phyloP scores from a whole-genome alignment of 2,329 filamentous ascomycete genomes.

The Aspergillus pseudonomiae region DNA sequence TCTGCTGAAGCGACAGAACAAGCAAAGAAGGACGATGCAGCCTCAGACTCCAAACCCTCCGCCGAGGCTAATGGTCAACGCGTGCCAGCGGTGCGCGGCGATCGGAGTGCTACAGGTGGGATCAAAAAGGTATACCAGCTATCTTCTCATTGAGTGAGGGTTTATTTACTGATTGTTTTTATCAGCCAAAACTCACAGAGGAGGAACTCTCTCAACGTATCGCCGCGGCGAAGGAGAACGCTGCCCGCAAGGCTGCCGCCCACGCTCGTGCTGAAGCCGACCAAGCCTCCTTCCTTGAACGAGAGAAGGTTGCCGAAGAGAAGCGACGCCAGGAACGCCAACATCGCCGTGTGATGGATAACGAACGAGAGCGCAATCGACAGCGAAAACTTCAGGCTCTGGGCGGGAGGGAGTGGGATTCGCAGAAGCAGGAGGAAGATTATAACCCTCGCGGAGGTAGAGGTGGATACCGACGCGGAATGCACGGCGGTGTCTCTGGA shows the following conservation, averaged over 20 bases:
- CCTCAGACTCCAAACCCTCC: conserved; percentile 17
- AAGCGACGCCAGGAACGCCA: conserved; percentile 55
- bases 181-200: conserved; percentile 64
- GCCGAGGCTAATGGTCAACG: conserved; percentile 30
- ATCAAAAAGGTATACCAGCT: conserved; percentile 45
- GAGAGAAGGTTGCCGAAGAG: conserved; percentile 62
- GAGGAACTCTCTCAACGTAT: conserved; percentile 65
- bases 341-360: conserved; percentile 63
- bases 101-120: conserved; percentile 58
- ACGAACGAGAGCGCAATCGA: conserved; percentile 64
- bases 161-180: conserved; percentile 28
- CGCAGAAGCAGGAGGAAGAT: conserved; percentile 61
- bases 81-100: conserved; percentile 55
- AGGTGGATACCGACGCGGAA: conserved; percentile 52
- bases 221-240: conserved; percentile 63
- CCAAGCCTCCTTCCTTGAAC: conserved; percentile 63
- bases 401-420: conserved; percentile 64
- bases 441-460: conserved; percentile 48
- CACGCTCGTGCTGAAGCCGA: conserved; percentile 71
- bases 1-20: conserved; percentile 16
- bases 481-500: conserved; percentile 54
- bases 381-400: conserved; percentile 61
- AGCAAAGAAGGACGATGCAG: conserved; percentile 21
- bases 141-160: no score
- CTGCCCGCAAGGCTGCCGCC: conserved; percentile 60